A percentile compares a stretch with the other conserved stretches of the same genome.
Conservation (phyloP, 2,329 filamentous ascomycete species). For the Fusarium sterilihyphosum region DNA sequence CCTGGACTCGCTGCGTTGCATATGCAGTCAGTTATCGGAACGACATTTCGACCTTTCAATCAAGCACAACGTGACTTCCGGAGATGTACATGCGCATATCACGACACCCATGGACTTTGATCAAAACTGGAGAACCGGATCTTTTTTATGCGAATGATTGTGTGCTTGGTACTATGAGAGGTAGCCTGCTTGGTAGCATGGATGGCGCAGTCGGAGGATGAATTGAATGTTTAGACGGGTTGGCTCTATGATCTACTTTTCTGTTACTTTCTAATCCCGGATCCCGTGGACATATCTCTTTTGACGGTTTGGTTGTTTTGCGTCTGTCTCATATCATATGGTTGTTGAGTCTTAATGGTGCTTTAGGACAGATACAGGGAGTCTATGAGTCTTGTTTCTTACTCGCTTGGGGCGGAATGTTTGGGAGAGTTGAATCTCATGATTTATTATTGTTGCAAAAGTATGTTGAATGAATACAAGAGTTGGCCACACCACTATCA, state of each 20-base stretch:
- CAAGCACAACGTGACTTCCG: not conserved
- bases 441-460: slow-evolving; percentile 19
- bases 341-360: not conserved
- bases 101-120: not conserved
- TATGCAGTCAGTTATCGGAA: not conserved
- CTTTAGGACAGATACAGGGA: slow-evolving; percentile 4
- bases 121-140: not conserved
- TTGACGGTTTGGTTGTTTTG: not conserved
- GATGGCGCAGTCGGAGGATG: not conserved
- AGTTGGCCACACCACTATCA: not conserved
- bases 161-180: not conserved
- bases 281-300: slow-evolving; percentile 13
- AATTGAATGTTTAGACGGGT: not conserved
- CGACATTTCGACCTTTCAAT: not conserved
- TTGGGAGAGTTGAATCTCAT: not conserved
- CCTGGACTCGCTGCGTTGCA: not conserved
- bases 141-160: not conserved
- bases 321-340: not conserved
- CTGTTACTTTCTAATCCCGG: not conserved
- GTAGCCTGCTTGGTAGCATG: not conserved
- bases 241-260: not conserved
- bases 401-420: not conserved
- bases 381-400: slow-evolving; percentile 1
- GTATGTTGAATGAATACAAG: slow-evolving; percentile 28
- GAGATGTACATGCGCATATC: not conserved